Evolutionary conservation across 2,329 filamentous ascomycete genomes (phyloP).

Genomic region (Xenosphaeropsis pyriputrescens): DNA sequence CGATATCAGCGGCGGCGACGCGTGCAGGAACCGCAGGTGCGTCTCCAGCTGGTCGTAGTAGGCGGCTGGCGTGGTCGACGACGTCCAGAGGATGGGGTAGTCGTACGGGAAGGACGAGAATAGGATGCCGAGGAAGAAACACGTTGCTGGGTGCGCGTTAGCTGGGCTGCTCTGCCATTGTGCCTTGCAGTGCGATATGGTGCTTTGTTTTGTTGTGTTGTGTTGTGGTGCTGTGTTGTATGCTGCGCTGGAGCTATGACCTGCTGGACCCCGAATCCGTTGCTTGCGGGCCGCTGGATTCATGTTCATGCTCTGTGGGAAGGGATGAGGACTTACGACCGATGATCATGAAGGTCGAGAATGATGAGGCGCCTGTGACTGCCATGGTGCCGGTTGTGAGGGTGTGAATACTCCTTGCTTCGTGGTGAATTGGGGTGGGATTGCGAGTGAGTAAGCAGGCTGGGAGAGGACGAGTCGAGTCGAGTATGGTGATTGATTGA

Average conservation of each 20-base stretch:
- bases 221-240: too few relatives aligned
- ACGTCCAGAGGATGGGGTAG: slow-evolving; percentile 74
- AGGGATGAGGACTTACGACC: slow-evolving; percentile 49
- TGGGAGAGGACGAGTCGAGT: too few relatives aligned
- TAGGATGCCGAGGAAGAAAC: slow-evolving; percentile 96
- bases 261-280: too few relatives aligned
- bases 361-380: slow-evolving; percentile 42
- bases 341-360: slow-evolving; percentile 94
- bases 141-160: slow-evolving; percentile 44
- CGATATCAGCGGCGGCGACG: slow-evolving; percentile 78
- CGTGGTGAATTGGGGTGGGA: too few relatives aligned
- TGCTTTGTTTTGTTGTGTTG: too few relatives aligned
- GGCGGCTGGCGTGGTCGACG: slow-evolving; percentile 41
- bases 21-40: slow-evolving; percentile 83
- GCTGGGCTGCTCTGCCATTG: too few relatives aligned
- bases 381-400: neutral
- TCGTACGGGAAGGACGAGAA: slow-evolving; percentile 96
- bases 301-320: slow-evolving; percentile 6
- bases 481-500: too few relatives aligned
- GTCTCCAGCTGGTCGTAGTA: slow-evolving; percentile 80
- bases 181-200: too few relatives aligned
- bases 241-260: too few relatives aligned
- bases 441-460: too few relatives aligned
- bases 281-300: too few relatives aligned
- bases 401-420: too few relatives aligned